These are phyloP conservation scores for Berkeleyomyces rouxiae DNA, from an alignment of 2,329 filamentous ascomycete genomes.

Conservation along the genomic window DNA sequence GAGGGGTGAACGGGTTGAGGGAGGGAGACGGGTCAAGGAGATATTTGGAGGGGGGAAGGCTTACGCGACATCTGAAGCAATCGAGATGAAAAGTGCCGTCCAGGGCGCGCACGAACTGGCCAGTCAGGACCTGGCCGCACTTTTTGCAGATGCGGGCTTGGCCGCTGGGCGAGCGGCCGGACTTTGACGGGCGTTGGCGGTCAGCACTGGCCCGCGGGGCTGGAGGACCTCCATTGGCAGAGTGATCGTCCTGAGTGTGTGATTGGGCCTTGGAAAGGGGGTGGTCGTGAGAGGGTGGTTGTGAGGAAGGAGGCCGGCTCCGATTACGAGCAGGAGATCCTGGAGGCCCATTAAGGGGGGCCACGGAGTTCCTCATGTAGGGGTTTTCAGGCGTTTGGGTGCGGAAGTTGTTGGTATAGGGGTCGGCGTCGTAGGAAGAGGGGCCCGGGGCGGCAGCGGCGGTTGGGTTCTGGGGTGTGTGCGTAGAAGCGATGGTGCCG, in stretches of 20 bases:
- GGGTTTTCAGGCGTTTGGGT: constrained; percentile 11
- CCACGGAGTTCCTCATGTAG: constrained; percentile 6
- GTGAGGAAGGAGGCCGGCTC: constrained; percentile 7
- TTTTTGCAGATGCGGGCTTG: constrained; percentile 61
- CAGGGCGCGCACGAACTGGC: constrained; percentile 88
- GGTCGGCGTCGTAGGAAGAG: constrained; percentile 9
- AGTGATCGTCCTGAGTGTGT: neutral
- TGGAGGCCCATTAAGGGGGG: constrained; percentile 2
- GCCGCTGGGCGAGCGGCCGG: constrained; percentile 40
- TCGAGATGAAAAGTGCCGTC: constrained; percentile 92
- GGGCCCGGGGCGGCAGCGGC: constrained; percentile 1
- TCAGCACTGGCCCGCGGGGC: constrained; percentile 7
- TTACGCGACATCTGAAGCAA: constrained; percentile 92
- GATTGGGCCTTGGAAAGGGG: constrained; percentile 6
- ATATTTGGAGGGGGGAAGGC: constrained; percentile 20
- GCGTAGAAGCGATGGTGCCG: neutral
- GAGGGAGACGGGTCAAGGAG: constrained; percentile 3
- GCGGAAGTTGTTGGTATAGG: constrained; percentile 4
- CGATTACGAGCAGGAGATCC: constrained; percentile 11
- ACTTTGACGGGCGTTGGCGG: constrained; percentile 17
- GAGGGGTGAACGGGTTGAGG: constrained; percentile 4
- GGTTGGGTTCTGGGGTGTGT: neutral
- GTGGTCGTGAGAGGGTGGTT: constrained; percentile 1
- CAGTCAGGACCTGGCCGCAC: constrained; percentile 72
- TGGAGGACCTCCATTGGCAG: neutral